Conservation (phyloP, 768 basidiomycete species). For the Rubroboletus satanas region DNA sequence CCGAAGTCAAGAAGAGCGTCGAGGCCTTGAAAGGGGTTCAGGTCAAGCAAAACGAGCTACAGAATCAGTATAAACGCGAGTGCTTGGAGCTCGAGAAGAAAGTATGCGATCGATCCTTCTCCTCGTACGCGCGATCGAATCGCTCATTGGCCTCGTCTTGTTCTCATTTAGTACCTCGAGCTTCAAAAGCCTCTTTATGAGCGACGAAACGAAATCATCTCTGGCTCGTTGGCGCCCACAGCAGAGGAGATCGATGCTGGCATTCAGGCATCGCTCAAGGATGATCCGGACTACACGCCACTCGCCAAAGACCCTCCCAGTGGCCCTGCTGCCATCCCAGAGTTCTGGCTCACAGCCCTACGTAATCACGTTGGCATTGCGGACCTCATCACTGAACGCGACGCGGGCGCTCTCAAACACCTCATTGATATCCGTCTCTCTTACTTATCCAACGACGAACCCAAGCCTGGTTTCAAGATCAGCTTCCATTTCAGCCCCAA, state of each 20-base stretch:
- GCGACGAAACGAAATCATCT: constrained; percentile 80
- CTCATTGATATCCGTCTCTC: constrained; percentile 77
- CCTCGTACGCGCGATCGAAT: constrained; percentile 11
- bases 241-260: constrained; percentile 82
- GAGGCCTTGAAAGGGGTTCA: constrained; percentile 95
- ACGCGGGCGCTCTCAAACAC: constrained; percentile 79
- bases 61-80: constrained; percentile 90
- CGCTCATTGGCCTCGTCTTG: constrained; percentile 2
- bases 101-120: constrained; percentile 41
- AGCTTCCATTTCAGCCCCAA: constrained; percentile 77
- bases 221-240: constrained; percentile 69
- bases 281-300: constrained; percentile 65
- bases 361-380: constrained; percentile 84
- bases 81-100: constrained; percentile 95
- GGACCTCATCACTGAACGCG: constrained; percentile 91
- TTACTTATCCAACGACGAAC: constrained; percentile 63
- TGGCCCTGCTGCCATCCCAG: constrained; percentile 58
- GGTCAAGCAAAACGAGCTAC: constrained; percentile 84
- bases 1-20: constrained; percentile 75
- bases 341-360: constrained; percentile 97
- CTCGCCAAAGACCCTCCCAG: constrained; percentile 51
- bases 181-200: constrained; percentile 83
- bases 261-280: constrained; percentile 65
- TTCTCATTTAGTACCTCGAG: constrained; percentile 55
- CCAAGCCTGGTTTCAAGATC: constrained; percentile 89